phyloP scores from a whole-genome alignment of 1,284 basidiomycete species.

The Coniferiporia sulphurascens region DNA sequence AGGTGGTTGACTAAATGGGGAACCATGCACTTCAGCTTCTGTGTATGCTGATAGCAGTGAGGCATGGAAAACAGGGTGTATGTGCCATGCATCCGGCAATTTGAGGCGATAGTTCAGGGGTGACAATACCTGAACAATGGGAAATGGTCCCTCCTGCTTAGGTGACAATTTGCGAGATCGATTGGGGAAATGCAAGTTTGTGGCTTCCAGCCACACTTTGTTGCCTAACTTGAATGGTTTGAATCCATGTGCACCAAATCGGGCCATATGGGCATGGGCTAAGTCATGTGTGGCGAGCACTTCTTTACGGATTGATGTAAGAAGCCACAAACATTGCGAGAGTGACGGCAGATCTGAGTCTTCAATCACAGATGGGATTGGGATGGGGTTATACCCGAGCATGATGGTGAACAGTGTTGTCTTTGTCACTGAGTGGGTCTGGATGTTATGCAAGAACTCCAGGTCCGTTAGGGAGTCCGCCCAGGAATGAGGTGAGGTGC shows the following conservation, averaged over 20 bases:
- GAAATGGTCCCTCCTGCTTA: not conserved
- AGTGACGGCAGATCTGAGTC: not conserved
- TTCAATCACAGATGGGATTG: not conserved
- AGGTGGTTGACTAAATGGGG: not conserved
- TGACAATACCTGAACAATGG: not conserved
- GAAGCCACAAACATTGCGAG: not conserved
- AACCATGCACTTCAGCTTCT: not conserved
- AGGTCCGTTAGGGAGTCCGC: slow-evolving; percentile 21
- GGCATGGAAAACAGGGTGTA: not conserved
- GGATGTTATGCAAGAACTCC: slow-evolving; percentile 17
- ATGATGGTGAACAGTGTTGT: not conserved
- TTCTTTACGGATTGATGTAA: not conserved
- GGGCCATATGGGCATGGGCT: not conserved
- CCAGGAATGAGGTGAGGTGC: slow-evolving; percentile 31
- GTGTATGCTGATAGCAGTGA: not conserved
- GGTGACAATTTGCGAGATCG: not conserved
- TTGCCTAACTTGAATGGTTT: not conserved
- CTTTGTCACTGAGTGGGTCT: not conserved
- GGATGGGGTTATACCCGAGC: not conserved
- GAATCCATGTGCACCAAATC: not conserved
- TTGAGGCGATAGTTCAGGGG: not conserved
- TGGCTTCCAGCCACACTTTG: not conserved
- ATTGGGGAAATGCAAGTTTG: not conserved
- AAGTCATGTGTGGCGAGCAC: not conserved
- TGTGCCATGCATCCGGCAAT: not conserved